Evolutionary conservation across 2,329 filamentous ascomycete species (phyloP).

Genomic region (Pseudogymnoascus pannorum): DNA sequence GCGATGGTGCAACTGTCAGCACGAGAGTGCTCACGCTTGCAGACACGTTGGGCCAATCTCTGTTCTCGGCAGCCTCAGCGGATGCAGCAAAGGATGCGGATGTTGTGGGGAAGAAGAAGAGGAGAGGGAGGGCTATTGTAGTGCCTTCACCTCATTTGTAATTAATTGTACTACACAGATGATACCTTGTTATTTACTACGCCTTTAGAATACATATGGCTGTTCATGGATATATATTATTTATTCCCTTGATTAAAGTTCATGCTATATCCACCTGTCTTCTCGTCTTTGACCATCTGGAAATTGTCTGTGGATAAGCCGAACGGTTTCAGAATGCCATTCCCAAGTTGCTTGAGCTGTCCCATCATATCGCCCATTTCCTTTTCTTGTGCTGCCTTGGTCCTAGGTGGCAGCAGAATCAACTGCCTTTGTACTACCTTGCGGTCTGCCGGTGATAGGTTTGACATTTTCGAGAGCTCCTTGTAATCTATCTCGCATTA

Average conservation of each 20-base stretch:
- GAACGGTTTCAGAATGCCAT: slow-evolving; percentile 87
- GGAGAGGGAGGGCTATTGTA: slow-evolving; percentile 39
- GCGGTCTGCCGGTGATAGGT: slow-evolving; percentile 58
- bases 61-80: slow-evolving; percentile 54
- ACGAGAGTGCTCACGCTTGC: slow-evolving; percentile 71
- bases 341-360: slow-evolving; percentile 85
- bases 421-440: slow-evolving; percentile 62
- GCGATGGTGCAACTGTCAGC: slow-evolving; percentile 87
- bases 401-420: slow-evolving; percentile 54
- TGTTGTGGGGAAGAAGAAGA: slow-evolving; percentile 38
- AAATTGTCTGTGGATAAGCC: slow-evolving; percentile 92
- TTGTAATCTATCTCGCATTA: slow-evolving; percentile 57
- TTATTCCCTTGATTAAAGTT: slow-evolving; percentile 54
- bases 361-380: slow-evolving; percentile 98
- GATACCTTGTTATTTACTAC: slow-evolving; percentile 1
- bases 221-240: slow-evolving; percentile 8
- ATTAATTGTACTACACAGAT: slow-evolving; percentile 12
- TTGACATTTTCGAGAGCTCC: slow-evolving; percentile 48
- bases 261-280: slow-evolving; percentile 88
- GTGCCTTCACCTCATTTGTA: slow-evolving; percentile 45
- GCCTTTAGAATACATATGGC: background rate
- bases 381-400: slow-evolving; percentile 72
- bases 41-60: slow-evolving; percentile 60
- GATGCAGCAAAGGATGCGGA: slow-evolving; percentile 43
- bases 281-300: slow-evolving; percentile 85